A percentile compares a stretch with the other conserved stretches of the same genome.
These are phyloP conservation scores for Saturnispora zaruensis DNA, from an alignment of 805 yeast genomes.

Conservation along the genomic window DNA sequence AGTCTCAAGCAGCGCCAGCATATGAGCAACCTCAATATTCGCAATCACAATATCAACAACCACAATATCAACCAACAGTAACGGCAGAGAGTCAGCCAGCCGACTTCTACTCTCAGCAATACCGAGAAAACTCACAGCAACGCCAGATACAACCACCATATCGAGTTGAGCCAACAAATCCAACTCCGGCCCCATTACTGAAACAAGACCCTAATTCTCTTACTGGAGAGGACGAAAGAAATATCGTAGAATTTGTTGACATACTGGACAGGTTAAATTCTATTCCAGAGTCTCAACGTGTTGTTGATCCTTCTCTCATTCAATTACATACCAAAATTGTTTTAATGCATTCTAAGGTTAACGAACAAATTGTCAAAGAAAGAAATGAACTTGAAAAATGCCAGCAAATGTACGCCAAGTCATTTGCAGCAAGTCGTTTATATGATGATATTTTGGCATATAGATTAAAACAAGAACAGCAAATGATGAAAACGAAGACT, in stretches of 20 bases:
- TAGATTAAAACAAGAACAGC: slow-evolving; percentile 29
- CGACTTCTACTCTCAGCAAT: background rate
- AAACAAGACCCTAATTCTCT: slow-evolving; percentile 21
- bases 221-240: slow-evolving; percentile 58
- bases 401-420: slow-evolving; percentile 67
- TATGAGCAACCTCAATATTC: background rate
- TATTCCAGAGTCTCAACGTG: slow-evolving; percentile 31
- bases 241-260: slow-evolving; percentile 60
- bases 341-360: slow-evolving; percentile 60
- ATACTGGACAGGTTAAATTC: slow-evolving; percentile 45
- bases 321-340: slow-evolving; percentile 53
- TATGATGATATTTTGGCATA: slow-evolving; percentile 69
- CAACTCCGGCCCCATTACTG: background rate
- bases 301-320: slow-evolving; percentile 42
- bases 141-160: background rate
- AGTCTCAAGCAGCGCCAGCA: background rate
- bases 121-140: background rate
- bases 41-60: background rate
- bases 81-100: background rate
- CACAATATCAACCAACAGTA: background rate
- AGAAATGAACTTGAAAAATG: slow-evolving; percentile 54
- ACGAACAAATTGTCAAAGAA: slow-evolving; percentile 48
- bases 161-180: background rate
- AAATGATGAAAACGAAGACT: slow-evolving; percentile 5
- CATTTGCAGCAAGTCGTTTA: slow-evolving; percentile 64